phyloP scores from a whole-genome alignment of 768 basidiomycete species.

The Favolaschia claudopus region DNA sequence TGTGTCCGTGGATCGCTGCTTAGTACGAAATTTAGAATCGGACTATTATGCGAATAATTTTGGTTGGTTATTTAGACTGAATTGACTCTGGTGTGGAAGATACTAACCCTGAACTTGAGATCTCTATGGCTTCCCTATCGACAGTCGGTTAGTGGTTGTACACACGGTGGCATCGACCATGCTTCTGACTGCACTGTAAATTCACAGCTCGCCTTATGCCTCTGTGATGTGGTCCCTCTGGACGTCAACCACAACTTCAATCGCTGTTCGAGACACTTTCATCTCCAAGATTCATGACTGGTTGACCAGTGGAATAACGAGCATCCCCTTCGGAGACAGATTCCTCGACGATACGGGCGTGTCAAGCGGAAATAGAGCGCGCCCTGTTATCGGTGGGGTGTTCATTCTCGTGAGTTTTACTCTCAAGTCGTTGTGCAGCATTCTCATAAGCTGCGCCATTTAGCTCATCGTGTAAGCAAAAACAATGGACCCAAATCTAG shows the following conservation, averaged over 20 bases:
- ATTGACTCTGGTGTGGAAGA: not conserved
- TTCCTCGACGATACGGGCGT: conserved; percentile 49
- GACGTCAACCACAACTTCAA: conserved; percentile 60
- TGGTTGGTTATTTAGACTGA: conserved; percentile 33
- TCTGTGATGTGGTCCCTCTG: conserved; percentile 57
- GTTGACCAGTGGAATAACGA: conserved; percentile 54
- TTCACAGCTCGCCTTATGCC: conserved; percentile 48
- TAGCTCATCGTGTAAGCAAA: too few species aligned
- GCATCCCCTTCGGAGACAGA: conserved; percentile 52
- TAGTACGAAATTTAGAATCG: conserved; percentile 42
- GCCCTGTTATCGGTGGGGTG: conserved; percentile 66
- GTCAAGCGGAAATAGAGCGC: conserved; percentile 53
- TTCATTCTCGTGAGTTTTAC: conserved; percentile 47
- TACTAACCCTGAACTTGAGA: not conserved
- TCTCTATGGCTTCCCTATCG: not conserved
- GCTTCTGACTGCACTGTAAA: too few species aligned
- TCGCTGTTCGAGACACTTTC: conserved; percentile 54
- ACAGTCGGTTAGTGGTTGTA: conserved; percentile 9
- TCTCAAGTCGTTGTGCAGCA: too few species aligned
- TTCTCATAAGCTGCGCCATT: too few species aligned
- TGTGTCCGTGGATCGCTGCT: too few species aligned
- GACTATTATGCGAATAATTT: conserved; percentile 57
- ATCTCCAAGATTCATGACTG: conserved; percentile 58
- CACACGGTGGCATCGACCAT: too few species aligned
- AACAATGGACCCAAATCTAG: not conserved